Percentiles rank a stretch among this genome's conserved stretches.
These are phyloP conservation scores for Trichoderma asperellum DNA, from an alignment of 2,329 filamentous ascomycete species.

Conservation along the genomic window DNA sequence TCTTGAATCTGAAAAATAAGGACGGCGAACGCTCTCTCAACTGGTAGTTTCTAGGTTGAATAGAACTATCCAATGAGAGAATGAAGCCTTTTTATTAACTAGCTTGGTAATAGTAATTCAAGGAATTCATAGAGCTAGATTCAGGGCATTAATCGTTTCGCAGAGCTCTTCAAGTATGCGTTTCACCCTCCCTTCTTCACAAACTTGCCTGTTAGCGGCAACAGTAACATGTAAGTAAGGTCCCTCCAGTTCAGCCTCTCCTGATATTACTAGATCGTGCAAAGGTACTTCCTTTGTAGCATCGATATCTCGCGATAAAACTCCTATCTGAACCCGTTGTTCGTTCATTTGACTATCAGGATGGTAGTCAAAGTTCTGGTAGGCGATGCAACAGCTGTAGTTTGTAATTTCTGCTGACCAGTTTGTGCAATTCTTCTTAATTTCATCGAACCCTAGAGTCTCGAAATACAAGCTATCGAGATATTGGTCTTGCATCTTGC, in stretches of 20 bases:
- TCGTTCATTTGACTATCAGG: neutral
- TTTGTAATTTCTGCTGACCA: neutral
- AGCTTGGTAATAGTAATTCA: neutral
- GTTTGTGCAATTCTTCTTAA: neutral
- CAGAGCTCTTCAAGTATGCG: neutral
- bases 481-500: neutral
- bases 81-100: neutral
- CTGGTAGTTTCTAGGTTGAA: no score
- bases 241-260: neutral
- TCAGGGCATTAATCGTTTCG: neutral
- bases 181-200: neutral
- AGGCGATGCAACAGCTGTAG: neutral
- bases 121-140: neutral
- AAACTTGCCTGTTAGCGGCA: neutral
- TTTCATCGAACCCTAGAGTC: neutral
- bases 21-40: no score
- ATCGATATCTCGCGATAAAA: neutral
- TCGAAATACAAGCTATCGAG: neutral
- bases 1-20: no score
- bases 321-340: neutral
- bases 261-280: neutral
- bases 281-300: neutral
- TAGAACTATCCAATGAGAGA: neutral
- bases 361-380: neutral
- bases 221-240: neutral